Evolutionary conservation across 345 rosid genomes (phyloP).

Genomic region (Diplotaxis tenuifolia): DNA sequence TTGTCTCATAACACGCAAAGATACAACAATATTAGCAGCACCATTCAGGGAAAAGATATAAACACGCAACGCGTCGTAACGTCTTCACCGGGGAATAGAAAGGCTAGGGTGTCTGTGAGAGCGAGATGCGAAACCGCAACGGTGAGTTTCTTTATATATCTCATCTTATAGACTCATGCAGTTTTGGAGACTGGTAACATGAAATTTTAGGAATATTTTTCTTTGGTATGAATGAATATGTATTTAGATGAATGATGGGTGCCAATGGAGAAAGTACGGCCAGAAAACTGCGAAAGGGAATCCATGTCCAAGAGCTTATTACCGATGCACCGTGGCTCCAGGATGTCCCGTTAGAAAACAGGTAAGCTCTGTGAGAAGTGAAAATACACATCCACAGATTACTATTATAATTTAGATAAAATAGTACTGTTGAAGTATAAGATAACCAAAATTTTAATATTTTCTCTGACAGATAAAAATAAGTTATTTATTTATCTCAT

Average conservation of each 20-base stretch:
- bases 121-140: conserved; percentile 83
- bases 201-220: background rate
- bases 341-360: conserved; percentile 90
- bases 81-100: conserved; percentile 43
- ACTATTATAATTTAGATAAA: no score
- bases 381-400: no score
- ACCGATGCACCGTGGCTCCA: conserved; percentile 68
- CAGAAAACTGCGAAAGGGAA: conserved; percentile 92
- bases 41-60: conserved; percentile 5
- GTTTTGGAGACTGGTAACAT: background rate
- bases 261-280: conserved; percentile 97
- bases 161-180: conserved; percentile 1
- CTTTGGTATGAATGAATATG: background rate
- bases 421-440: no score
- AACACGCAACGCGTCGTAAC: conserved; percentile 19
- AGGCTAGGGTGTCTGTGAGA: conserved; percentile 80
- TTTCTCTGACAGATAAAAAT: no score
- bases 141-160: conserved; percentile 38
- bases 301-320: conserved; percentile 94
- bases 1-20: conserved; percentile 19
- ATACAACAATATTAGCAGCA: conserved; percentile 17
- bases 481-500: no score
- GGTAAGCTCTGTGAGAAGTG: conserved; percentile 34
- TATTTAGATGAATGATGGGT: conserved; percentile 78
- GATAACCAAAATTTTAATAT: no score